These are phyloP conservation scores for Lasiodiplodia gonubiensis DNA, from an alignment of 2,329 filamentous ascomycete genomes.

Conservation along the genomic window DNA sequence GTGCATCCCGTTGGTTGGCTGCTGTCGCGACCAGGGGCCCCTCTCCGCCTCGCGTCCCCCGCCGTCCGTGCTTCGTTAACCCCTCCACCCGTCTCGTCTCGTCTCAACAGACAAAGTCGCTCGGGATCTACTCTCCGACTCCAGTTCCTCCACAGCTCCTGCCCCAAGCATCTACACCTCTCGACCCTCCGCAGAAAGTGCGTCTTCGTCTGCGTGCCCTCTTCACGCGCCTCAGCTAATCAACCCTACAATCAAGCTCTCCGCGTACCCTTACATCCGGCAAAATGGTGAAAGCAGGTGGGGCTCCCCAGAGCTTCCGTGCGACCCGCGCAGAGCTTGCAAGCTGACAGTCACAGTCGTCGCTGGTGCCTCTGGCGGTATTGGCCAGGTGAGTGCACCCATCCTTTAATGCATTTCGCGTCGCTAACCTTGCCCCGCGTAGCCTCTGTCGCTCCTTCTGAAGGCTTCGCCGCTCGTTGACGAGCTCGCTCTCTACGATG, in stretches of 20 bases:
- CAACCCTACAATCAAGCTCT: conserved; percentile 34
- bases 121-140: conserved; percentile 24
- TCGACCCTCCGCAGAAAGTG: background rate
- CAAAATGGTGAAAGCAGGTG: conserved; percentile 49
- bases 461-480: conserved; percentile 88
- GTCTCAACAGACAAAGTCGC: conserved; percentile 18
- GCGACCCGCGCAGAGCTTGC: conserved; percentile 16
- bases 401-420: background rate
- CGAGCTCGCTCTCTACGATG: conserved; percentile 97
- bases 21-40: conserved; percentile 12
- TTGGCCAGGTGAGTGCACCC: conserved; percentile 78
- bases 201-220: background rate
- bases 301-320: conserved; percentile 22
- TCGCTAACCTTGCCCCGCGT: conserved; percentile 30
- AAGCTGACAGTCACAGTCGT: conserved; percentile 60
- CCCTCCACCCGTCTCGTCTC: conserved; percentile 18
- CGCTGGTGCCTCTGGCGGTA: conserved; percentile 96
- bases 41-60: conserved; percentile 18
- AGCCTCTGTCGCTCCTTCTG: conserved; percentile 96
- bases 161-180: conserved; percentile 5
- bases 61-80: conserved; percentile 9
- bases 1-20: conserved; percentile 17
- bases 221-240: background rate
- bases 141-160: conserved; percentile 20
- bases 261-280: conserved; percentile 33